Evolutionary conservation across 306 rosid genomes (phyloP), one percentile per base, ranked within the genome.

Genomic region (Begonia fuchsioides): DNA sequence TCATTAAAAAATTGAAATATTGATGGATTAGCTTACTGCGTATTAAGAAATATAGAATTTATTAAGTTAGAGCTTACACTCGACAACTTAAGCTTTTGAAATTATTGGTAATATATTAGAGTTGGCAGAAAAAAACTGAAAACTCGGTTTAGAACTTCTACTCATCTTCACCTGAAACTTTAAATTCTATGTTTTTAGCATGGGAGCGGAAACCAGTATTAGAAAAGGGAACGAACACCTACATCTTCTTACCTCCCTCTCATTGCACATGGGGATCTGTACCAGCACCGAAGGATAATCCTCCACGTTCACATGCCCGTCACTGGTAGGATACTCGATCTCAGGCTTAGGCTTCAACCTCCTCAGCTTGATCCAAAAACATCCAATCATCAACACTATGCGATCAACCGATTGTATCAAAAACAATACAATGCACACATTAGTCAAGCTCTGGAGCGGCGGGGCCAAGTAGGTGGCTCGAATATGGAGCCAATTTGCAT

Each of bases 261-360:
- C 97, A 56, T 90, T 90, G 84, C 97, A 90, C 97, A 90, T 90
- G 40, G 98, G 98, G 55, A 90, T 81, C 68, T 90, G 98, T 57
- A 90, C 47, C 72, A 90, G 53, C 54, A 90, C 95, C 98, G 81
- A 84, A 0, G 98, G 98, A 69, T 74, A 75, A 68, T 85, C 82
- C 64, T 78, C 77, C 26, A 66, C 72, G 61, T 48, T 65, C 48
- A n/a, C 73, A 26, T 15, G 67, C 10, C 49, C 70, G 14, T 49
- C 65, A 2, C 54, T 35, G 43, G 65, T 48, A 17, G 55, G 13
- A 58, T 81, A 90, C 63, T 77, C 81, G 55, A 90, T 61, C 9
- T 40, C 10, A 6, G 92, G 76, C 19, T 74, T 64, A 0, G 98
- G 98, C 76, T 68, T 85, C 67, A 81, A 39, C 39, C 68, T 49